A percentile compares a stretch with the other conserved stretches of the same genome.
Conservation (phyloP, 2,329 filamentous ascomycete genomes). For the Talaromyces piceae region DNA sequence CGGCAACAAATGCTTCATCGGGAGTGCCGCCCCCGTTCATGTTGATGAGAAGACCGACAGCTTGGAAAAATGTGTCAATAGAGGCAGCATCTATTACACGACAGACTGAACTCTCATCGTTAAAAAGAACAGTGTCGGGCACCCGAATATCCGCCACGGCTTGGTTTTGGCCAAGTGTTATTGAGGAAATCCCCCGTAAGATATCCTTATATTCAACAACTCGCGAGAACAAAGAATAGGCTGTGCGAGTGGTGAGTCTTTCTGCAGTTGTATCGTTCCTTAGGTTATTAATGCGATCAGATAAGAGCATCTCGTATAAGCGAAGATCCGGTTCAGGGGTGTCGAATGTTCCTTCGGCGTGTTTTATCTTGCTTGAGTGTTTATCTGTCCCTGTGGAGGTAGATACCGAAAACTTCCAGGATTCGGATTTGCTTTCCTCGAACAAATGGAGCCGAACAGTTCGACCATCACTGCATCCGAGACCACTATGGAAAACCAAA, state of each 20-base stretch:
- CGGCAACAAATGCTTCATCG: neutral
- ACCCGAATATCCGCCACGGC: neutral
- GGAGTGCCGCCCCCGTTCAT: neutral
- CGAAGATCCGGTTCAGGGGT: neutral
- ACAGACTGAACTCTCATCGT: neutral
- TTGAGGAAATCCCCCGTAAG: neutral
- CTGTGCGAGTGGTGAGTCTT: neutral
- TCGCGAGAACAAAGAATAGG: neutral
- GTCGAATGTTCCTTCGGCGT: neutral
- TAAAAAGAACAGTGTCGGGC: neutral
- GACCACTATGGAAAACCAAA: neutral
- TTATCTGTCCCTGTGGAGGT: neutral
- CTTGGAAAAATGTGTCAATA: neutral
- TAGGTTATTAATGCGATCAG: neutral
- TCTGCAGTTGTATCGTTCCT: neutral
- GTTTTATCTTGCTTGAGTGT: neutral
- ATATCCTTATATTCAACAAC: neutral
- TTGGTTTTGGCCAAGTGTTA: neutral
- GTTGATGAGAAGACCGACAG: neutral
- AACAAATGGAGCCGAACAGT: neutral
- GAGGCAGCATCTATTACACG: neutral
- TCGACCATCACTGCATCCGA: neutral
- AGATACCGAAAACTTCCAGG: neutral
- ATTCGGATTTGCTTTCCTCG: neutral
- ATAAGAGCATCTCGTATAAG: neutral